Base-by-base conservation (phyloP, 192 early-diverging fungal species). In the Coemansia asiatica region DNA sequence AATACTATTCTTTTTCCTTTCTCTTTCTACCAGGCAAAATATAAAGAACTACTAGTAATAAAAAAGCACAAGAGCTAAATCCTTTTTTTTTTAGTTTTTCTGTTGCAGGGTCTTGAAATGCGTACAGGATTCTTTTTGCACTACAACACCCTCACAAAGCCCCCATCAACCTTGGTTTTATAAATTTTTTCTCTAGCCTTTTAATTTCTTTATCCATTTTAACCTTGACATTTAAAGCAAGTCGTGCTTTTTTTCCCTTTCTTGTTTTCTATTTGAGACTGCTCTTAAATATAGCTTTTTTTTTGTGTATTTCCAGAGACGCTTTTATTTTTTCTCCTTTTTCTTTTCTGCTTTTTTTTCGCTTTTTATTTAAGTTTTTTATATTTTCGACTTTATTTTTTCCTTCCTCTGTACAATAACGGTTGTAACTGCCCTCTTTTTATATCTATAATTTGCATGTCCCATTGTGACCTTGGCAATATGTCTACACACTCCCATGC, bases 1-100 rank as follows among this genome's bases (percentile, higher is more conserved):
- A 53, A 13, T 22, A 53, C 18, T 53, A 22, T n/a, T 68, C 61
- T 15, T 68, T 61, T 31, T 56, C 33, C 23, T 19, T 50, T 61
- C 44, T 64, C 35, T 51, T 64, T 64, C 53, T 64, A 6, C 51
- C 26, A 63, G 44, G 26, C 23, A 53, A 44, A 44, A 44, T 15
- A 44, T 13, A 13, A 44, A 44, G 40, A 44, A 6, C 8, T 13
- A 13, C 16, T 44, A 44, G 40, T 15, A 10, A n/a, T n/a, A n/a
- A n/a, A n/a, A 18, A 44, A 44, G 40, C 40, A 44, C 40, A 3
- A 8, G 29, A 18, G 4, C 25, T 13, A 31, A 3, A 51, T 51
- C n/a, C 49, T 12, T 12, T 16, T 59, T 21, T 25, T 40, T 40
- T 7, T 40, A 18, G 5, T 25, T 19, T 23, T 10, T 31, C 8